Percentiles rank a stretch among this genome's conserved stretches.
phyloP scores from a whole-genome alignment of 805 yeast species.

The Yamadazyma sp. region DNA sequence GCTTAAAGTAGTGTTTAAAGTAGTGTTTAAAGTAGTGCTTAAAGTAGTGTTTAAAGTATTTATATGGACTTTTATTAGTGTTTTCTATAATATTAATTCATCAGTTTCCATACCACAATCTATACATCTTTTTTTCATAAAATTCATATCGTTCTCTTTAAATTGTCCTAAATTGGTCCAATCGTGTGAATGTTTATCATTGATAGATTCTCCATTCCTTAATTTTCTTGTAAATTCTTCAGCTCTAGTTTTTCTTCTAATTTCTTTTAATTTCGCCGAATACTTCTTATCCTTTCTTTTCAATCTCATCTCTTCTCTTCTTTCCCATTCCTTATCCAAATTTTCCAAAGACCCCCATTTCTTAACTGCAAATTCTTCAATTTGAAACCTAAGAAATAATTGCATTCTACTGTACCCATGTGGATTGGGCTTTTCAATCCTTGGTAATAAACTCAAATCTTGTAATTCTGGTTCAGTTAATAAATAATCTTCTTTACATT shows the following conservation, averaged over 20 bases:
- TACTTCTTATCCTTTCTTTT: conserved; percentile 76
- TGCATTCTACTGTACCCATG: conserved; percentile 94
- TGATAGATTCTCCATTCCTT: conserved; percentile 53
- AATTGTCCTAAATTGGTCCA: conserved; percentile 51
- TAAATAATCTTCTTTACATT: conserved; percentile 87
- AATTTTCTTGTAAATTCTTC: conserved; percentile 77
- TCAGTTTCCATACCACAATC: conserved; percentile 84
- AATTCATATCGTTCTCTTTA: conserved; percentile 21
- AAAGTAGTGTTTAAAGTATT: no score
- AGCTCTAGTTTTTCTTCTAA: conserved; percentile 90
- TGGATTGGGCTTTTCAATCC: conserved; percentile 90
- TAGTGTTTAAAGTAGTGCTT: no score
- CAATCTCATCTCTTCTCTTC: conserved; percentile 70
- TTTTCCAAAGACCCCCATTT: conserved; percentile 94
- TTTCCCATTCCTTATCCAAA: conserved; percentile 87
- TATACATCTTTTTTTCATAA: conserved; percentile 59
- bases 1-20: no score
- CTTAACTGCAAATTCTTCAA: conserved; percentile 88
- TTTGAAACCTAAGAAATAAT: conserved; percentile 81
- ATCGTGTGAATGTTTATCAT: conserved; percentile 67
- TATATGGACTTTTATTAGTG: no score
- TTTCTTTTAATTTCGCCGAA: conserved; percentile 72
- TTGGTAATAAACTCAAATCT: conserved; percentile 64
- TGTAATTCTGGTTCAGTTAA: conserved; percentile 89
- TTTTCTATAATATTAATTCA: conserved; percentile 44